Evolutionary conservation across 2,329 filamentous ascomycete species (phyloP).

Genomic region (Coniochaeta prunicola): DNA sequence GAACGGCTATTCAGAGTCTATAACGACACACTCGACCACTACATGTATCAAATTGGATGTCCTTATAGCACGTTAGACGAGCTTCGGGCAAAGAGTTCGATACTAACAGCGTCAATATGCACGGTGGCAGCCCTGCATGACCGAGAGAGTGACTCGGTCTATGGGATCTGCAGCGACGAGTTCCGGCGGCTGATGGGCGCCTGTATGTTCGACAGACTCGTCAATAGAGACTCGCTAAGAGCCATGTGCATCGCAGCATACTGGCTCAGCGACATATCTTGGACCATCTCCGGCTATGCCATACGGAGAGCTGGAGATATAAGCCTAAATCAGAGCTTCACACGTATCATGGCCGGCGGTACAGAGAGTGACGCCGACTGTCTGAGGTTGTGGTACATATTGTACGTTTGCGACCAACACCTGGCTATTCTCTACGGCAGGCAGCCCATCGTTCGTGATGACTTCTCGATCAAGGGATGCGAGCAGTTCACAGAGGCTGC

Average conservation of each 20-base stretch:
- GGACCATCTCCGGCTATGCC: conserved; percentile 51
- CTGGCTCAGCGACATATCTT: conserved; percentile 56
- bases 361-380: conserved; percentile 38
- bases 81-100: conserved; percentile 45
- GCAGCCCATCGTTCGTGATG: conserved; percentile 50
- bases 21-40: conserved; percentile 39
- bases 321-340: conserved; percentile 21
- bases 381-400: conserved; percentile 52
- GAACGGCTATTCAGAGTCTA: conserved; percentile 44
- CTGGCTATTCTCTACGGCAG: conserved; percentile 54
- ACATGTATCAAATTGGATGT: conserved; percentile 42
- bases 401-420: conserved; percentile 56
- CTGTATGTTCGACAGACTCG: conserved; percentile 25
- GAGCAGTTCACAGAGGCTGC: conserved; percentile 46
- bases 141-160: conserved; percentile 40
- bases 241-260: conserved; percentile 55
- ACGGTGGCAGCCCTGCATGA: conserved; percentile 53
- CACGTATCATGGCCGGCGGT: neutral
- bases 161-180: conserved; percentile 46
- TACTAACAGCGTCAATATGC: conserved; percentile 47
- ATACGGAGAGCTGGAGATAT: conserved; percentile 41
- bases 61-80: conserved; percentile 41
- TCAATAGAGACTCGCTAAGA: conserved; percentile 43
- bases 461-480: conserved; percentile 49
- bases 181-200: conserved; percentile 46